These are phyloP conservation scores for Arabidopsis suecica DNA, from an alignment of 345 rosid species.

Conservation along the genomic window DNA sequence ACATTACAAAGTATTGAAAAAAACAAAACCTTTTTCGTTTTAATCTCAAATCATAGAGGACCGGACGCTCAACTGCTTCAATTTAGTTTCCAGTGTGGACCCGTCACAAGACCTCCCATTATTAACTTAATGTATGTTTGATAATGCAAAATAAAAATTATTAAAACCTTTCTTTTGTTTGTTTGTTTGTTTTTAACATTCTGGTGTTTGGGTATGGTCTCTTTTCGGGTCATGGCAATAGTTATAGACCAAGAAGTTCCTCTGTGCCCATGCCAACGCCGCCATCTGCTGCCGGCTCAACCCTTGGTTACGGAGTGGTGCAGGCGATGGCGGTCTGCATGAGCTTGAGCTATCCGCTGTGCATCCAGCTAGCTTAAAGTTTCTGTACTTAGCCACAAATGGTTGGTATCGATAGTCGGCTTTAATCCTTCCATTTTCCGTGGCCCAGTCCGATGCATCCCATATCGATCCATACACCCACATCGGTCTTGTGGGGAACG, in stretches of 20 bases:
- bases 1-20: constrained; percentile 13
- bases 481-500: constrained; percentile 81
- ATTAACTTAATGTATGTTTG: constrained; percentile 32
- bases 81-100: constrained; percentile 37
- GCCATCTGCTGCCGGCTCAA: constrained; percentile 66
- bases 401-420: constrained; percentile 84
- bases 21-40: background rate
- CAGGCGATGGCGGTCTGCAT: constrained; percentile 58
- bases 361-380: constrained; percentile 75
- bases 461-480: constrained; percentile 85
- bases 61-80: constrained; percentile 47
- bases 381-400: constrained; percentile 64
- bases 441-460: constrained; percentile 98
- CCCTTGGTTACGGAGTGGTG: constrained; percentile 50
- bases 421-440: constrained; percentile 82
- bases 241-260: constrained; percentile 75
- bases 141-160: constrained; percentile 2
- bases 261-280: constrained; percentile 77
- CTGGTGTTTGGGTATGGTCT: constrained; percentile 81
- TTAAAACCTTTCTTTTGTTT: constrained; percentile 23
- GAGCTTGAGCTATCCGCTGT: constrained; percentile 43
- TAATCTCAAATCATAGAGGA: constrained; percentile 43
- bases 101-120: constrained; percentile 46
- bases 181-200: constrained; percentile 54
- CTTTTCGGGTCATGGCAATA: constrained; percentile 81